Base-by-base conservation (phyloP, 2,329 filamentous ascomycete genomes). In the Ophiocordyceps polyrhachis-furcata region DNA sequence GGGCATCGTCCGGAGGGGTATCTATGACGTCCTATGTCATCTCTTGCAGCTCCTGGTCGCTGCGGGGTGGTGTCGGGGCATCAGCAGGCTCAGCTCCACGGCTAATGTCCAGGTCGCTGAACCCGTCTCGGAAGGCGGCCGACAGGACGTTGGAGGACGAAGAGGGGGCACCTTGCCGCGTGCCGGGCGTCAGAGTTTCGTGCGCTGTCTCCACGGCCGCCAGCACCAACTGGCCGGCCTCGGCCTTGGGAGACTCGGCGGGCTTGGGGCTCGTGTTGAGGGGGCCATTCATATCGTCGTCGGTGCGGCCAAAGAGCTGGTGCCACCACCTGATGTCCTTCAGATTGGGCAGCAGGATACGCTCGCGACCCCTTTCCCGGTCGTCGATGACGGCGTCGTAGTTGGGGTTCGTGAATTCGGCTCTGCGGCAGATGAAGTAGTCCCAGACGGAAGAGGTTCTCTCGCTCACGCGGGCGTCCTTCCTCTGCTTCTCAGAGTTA, bases 271-370 rank as follows among this genome's bases (percentile, higher is more conserved):
- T 71, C 7, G 68, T 65, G 52, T 76, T 69, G 12, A 76, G 62
- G 32, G 72, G 67, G 0, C 75, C 76, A 54, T 98, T 98, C 89
- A 98, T 96, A 58, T 98, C 91, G 45, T 81, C 76, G 52, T 95
- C 85, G 3, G 79, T 79, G 29, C 88, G 76, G 42, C 86, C 85
- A 62, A 95, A 98, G 1, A 81, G 65, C 55, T 91, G 83, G 51
- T 81, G 73, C 91, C 91, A 98, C 91, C 91, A 98, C 48, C 86
- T 74, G n/a, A 91, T 74, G 49, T 93, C 81, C 13, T 74, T 74
- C 1, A 81, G 66, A 3, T 74, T 71, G 0, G 91, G 89, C 51
- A 96, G 83, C 14, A 98, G 71, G 8, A 98, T 73, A 4, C 87
- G 74, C 58, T 94, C 88, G 47, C 80, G 79, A 5, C 84, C 86